Conservation (phyloP, 805 yeast genomes). For the Saturnispora sanitii region DNA sequence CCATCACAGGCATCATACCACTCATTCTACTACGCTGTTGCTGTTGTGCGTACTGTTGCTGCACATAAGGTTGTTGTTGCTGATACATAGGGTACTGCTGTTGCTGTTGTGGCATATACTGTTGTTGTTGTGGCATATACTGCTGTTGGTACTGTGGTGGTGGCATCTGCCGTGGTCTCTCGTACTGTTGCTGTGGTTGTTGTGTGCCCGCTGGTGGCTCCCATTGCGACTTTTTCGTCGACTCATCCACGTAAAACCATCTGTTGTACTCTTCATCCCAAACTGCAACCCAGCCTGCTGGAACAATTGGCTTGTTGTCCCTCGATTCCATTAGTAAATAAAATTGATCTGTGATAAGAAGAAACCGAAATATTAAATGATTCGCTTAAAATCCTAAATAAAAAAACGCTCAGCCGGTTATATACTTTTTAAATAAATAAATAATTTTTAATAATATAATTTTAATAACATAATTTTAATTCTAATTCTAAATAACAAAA, state of each 20-base stretch:
- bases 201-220: slow-evolving; percentile 62
- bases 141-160: not conserved
- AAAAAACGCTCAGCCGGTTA: not conserved
- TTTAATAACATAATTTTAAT: not conserved
- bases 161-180: not conserved
- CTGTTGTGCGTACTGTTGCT: not conserved
- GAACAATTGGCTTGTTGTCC: slow-evolving; percentile 21
- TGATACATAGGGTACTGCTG: slow-evolving; percentile 6
- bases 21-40: slow-evolving; percentile 12
- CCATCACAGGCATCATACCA: slow-evolving; percentile 19
- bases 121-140: slow-evolving; percentile 9
- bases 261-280: slow-evolving; percentile 54
- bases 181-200: slow-evolving; percentile 7
- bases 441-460: too few species aligned
- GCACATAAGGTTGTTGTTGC: slow-evolving; percentile 11
- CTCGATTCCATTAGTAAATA: slow-evolving; percentile 20
- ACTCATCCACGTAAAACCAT: slow-evolving; percentile 75
- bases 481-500: not conserved
- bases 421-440: not conserved
- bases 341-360: too few species aligned
- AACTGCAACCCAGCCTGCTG: slow-evolving; percentile 57
- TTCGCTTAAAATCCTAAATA: not conserved
- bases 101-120: slow-evolving; percentile 6
- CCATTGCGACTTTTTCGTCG: slow-evolving; percentile 80
- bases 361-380: too few species aligned